Evolutionary conservation across 192 early-diverging fungal species (phyloP).

Genomic region (Lunasporangiospora selenospora): DNA sequence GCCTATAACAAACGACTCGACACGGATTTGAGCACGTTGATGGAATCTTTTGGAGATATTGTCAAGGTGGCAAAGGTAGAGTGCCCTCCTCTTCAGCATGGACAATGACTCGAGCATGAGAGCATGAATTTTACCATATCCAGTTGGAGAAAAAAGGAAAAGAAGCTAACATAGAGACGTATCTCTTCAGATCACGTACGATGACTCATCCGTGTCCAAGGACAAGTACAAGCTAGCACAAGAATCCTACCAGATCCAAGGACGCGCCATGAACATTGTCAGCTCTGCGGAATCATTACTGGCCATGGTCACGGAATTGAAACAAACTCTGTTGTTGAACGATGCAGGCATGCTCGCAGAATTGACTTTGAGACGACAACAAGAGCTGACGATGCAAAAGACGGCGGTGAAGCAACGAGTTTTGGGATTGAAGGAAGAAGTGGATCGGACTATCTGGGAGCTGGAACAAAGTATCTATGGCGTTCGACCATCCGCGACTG

Average conservation of each 20-base stretch:
- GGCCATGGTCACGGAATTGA: slow-evolving; percentile 56
- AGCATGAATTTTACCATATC: no score
- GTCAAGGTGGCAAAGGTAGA: slow-evolving; percentile 56
- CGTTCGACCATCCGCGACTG: no score
- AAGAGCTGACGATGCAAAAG: slow-evolving; percentile 46
- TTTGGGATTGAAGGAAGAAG: slow-evolving; percentile 47
- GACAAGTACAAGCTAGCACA: slow-evolving; percentile 63
- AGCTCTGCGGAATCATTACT: slow-evolving; percentile 56
- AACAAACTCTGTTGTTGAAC: slow-evolving; percentile 56
- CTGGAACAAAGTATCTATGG: slow-evolving; percentile 54
- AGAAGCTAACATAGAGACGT: slow-evolving; percentile 5
- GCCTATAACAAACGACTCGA: slow-evolving; percentile 60
- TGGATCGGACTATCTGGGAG: slow-evolving; percentile 55
- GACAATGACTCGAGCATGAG: no score
- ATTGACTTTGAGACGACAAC: slow-evolving; percentile 40
- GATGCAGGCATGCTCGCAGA: slow-evolving; percentile 55
- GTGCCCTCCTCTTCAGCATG: no score
- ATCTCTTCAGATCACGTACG: slow-evolving; percentile 38
- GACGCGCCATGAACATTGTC: slow-evolving; percentile 59
- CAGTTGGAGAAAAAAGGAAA: neutral
- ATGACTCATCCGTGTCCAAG: slow-evolving; percentile 47
- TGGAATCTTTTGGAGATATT: slow-evolving; percentile 62
- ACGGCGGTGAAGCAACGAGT: slow-evolving; percentile 51
- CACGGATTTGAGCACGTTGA: slow-evolving; percentile 52
- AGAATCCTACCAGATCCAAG: slow-evolving; percentile 64